Evolutionary conservation across 306 rosid species (phyloP), one percentile per base, ranked within the genome.

Genomic region (Gleditsia sinensis): DNA sequence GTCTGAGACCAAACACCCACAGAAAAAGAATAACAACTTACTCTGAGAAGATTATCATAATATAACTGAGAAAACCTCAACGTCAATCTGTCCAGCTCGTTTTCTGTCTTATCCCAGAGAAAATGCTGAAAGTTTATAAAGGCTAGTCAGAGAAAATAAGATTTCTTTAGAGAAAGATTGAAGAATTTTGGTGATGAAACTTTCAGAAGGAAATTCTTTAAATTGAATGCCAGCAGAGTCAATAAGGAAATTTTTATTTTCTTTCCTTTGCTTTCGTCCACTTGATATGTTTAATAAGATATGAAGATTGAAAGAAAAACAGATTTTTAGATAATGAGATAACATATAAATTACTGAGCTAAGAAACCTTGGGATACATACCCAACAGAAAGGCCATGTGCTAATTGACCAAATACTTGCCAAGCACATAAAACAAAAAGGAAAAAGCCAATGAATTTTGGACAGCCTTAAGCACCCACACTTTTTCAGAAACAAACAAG

Each of bases 41-140:
- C 99, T 75, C 54, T 78, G 72, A 90, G 87, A 86, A 95, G 93
- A 85, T 87, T 89, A 50, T 89, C 89, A 63, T 87, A 76, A 81
- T 87, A 95, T 72, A 95, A 62, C 82, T 90, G 86, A 9, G 98
- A 87, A 89, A 94, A 95, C 83, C 96, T 88, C 76, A 78, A 74
- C 53, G 85, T 84, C 86, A 92, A 71, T 72, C 92, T 87, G 61
- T 82, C 83, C 72, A 88, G 63, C 76, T 95, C 92, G 16, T 69
- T 81, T 71, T 87, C 97, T 67, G 77, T 73, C 60, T 76, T 70
- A 33, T 82, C 90, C 85, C 86, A 86, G 14, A 74, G 85, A 75
- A 92, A 83, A 80, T 86, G 84, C 99, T 95, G 92, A 79, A 75
- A 75, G 71, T 80, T 80, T 78, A 53, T 56, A 68, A 49, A 66